Conservation (phyloP, 495 filamentous ascomycete species). For the Gamarada debralockiae region DNA sequence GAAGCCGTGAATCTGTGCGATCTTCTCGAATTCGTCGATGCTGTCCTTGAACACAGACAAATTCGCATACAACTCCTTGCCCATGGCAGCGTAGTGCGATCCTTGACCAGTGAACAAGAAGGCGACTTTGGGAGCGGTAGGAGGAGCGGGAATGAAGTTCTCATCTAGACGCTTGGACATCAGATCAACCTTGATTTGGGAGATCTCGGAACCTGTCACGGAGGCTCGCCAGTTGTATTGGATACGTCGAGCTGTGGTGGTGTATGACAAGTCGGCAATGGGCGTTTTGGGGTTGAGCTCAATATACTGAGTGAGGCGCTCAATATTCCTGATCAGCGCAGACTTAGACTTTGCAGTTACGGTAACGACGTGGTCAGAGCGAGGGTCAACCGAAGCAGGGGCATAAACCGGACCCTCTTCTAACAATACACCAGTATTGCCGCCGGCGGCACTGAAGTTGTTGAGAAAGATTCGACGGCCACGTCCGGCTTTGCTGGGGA, state of each 20-base stretch:
- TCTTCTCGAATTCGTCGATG: constrained; percentile 66
- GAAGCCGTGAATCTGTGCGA: constrained; percentile 66
- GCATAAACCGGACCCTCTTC: constrained; percentile 47
- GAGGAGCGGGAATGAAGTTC: constrained; percentile 40
- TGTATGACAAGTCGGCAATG: constrained; percentile 65
- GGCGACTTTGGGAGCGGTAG: constrained; percentile 40
- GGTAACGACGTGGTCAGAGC: constrained; percentile 49
- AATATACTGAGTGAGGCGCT: constrained; percentile 48
- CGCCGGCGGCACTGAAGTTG: constrained; percentile 68
- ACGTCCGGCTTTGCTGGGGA: constrained; percentile 56
- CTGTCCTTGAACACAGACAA: constrained; percentile 62
- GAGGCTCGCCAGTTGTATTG: constrained; percentile 73
- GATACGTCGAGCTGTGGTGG: constrained; percentile 79
- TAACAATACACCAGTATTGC: constrained; percentile 59
- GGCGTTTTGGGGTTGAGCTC: constrained; percentile 45
- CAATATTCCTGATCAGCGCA: constrained; percentile 48
- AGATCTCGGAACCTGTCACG: constrained; percentile 49
- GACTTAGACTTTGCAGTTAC: constrained; percentile 57
- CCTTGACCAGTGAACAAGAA: constrained; percentile 74
- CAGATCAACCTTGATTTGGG: constrained; percentile 37
- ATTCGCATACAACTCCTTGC: constrained; percentile 64
- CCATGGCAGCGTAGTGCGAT: constrained; percentile 62
- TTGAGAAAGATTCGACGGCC: constrained; percentile 61
- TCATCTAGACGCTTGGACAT: constrained; percentile 35
- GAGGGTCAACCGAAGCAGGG: constrained; percentile 36